These are phyloP conservation scores for Colletotrichum sp. DNA, from an alignment of 2,329 filamentous ascomycete species.

Conservation along the genomic window DNA sequence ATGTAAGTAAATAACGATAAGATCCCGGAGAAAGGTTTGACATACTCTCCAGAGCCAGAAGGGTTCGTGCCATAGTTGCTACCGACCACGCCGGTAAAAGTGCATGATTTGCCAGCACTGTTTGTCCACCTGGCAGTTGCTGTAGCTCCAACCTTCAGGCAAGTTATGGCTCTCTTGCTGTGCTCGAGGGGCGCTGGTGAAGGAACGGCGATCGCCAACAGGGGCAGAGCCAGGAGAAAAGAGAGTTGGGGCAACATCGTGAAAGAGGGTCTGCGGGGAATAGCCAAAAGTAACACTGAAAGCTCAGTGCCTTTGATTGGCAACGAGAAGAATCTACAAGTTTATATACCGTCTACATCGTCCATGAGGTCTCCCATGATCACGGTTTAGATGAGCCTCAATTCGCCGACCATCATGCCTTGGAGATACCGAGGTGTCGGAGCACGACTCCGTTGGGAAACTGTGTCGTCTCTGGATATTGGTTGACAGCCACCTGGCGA, in stretches of 20 bases:
- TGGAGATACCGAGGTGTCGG: background rate
- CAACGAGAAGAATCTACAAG: background rate
- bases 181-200: background rate
- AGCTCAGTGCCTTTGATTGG: background rate
- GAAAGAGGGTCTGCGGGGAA: background rate
- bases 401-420: background rate
- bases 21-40: background rate
- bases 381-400: background rate
- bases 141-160: slow-evolving; percentile 40
- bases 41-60: slow-evolving; percentile 47
- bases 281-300: rapidly evolving
- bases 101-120: slow-evolving; percentile 43
- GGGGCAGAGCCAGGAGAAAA: slow-evolving; percentile 13
- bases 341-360: background rate
- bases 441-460: background rate
- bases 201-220: slow-evolving; percentile 14
- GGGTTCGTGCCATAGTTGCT: slow-evolving; percentile 51
- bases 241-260: slow-evolving; percentile 12
- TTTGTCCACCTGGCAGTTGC: slow-evolving; percentile 54
- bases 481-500: background rate
- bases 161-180: slow-evolving; percentile 36
- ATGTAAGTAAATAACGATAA: background rate
- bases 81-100: slow-evolving; percentile 48
- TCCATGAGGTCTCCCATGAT: background rate
- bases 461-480: background rate